Conservation (phyloP, 2,329 filamentous ascomycete genomes). For the Alternaria triticimaculans region DNA sequence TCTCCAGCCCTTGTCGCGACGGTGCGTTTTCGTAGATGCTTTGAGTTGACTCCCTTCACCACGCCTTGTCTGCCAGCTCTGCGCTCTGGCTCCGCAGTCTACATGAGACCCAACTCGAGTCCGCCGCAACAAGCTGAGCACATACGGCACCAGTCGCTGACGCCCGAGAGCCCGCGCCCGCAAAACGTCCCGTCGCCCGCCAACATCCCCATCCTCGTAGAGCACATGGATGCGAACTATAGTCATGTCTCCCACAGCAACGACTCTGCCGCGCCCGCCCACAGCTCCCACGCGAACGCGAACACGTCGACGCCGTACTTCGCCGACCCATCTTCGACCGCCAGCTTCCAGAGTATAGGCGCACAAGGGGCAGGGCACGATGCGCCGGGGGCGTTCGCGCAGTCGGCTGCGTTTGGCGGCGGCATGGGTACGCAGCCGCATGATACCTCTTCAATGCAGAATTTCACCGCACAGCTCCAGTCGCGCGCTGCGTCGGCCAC, state of each 20-base stretch:
- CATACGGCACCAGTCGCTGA: constrained; percentile 69
- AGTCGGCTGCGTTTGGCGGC: constrained; percentile 35
- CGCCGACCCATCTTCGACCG: constrained; percentile 32
- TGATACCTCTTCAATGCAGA: constrained; percentile 49
- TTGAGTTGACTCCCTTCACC: constrained; percentile 21
- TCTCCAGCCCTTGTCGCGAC: constrained; percentile 23
- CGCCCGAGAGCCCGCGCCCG: constrained; percentile 74
- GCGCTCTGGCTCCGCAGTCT: constrained; percentile 42
- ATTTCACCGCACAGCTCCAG: constrained; percentile 43
- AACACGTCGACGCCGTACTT: constrained; percentile 40
- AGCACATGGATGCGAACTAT: constrained; percentile 75
- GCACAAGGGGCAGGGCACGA: constrained; percentile 30
- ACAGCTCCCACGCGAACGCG: constrained; percentile 30
- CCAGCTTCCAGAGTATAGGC: constrained; percentile 30
- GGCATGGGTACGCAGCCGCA: constrained; percentile 40
- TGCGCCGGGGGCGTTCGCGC: constrained; percentile 30
- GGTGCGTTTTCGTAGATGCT: constrained; percentile 25
- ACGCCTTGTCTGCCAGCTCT: constrained; percentile 17
- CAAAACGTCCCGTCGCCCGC: constrained; percentile 71
- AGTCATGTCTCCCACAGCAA: constrained; percentile 70
- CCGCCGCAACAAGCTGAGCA: constrained; percentile 63
- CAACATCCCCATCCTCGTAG: constrained; percentile 72
- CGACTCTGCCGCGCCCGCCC: constrained; percentile 32
- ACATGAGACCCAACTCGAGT: constrained; percentile 63
- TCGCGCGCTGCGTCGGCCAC: constrained; percentile 40